Evolutionary conservation across 1,284 basidiomycete species (phyloP).

Genomic region (Ganoderma sinense): DNA sequence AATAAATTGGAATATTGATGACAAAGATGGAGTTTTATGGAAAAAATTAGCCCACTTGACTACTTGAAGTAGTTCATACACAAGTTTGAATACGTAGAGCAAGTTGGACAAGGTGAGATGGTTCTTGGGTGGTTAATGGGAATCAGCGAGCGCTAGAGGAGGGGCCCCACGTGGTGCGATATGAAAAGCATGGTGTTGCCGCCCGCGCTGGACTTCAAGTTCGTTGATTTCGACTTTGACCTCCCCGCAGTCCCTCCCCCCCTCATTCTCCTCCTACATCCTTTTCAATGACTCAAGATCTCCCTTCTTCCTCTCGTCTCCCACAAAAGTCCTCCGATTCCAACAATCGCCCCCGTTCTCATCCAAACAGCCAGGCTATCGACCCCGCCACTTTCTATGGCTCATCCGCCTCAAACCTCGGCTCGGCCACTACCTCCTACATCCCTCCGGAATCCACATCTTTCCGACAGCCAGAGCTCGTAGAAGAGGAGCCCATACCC

Average conservation of each 20-base stretch:
- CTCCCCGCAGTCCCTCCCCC: background rate
- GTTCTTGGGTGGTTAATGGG: too few relatives aligned
- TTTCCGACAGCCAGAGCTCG: slow-evolving; percentile 56
- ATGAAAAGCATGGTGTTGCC: too few relatives aligned
- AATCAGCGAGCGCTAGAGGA: too few relatives aligned
- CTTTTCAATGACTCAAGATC: slow-evolving; percentile 24
- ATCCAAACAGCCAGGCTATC: slow-evolving; percentile 16
- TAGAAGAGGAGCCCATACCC: slow-evolving; percentile 44
- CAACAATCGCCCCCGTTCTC: slow-evolving; percentile 22
- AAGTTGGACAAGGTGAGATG: too few relatives aligned
- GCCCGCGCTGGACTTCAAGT: background rate
- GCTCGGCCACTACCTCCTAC: slow-evolving; percentile 43
- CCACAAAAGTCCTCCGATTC: slow-evolving; percentile 7
- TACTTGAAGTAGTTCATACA: too few relatives aligned
- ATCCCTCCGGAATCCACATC: slow-evolving; percentile 38
- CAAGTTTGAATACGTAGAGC: too few relatives aligned
- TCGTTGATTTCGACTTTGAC: background rate
- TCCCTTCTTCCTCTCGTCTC: slow-evolving; percentile 15
- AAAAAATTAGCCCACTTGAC: too few relatives aligned
- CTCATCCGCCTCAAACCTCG: slow-evolving; percentile 19
- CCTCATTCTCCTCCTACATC: background rate
- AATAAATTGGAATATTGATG: too few relatives aligned
- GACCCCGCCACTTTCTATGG: slow-evolving; percentile 30
- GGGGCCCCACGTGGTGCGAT: too few relatives aligned
- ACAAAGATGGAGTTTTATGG: too few relatives aligned